Base-by-base conservation (phyloP, 2,329 filamentous ascomycete species). In the Spiromastix sp. region DNA sequence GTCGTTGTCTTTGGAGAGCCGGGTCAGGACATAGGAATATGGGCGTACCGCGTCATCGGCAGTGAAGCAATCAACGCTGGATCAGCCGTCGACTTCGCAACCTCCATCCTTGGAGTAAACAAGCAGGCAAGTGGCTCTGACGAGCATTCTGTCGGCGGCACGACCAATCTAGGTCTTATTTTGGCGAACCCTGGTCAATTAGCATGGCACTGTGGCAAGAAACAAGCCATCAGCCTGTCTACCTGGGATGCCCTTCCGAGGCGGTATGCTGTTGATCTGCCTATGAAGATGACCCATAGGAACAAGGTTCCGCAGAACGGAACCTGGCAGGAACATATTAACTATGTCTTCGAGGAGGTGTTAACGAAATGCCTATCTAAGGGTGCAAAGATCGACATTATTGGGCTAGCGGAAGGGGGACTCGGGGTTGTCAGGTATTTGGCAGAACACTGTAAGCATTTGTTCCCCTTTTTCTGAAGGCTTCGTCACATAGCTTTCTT, bases 151-250 rank as follows among this genome's bases (percentile, higher is more conserved):
- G n/a, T n/a, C 60, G 21, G 7, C 7, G 21, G 66, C 13, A 18
- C 50, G 0, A 45, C 54, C 4, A 2, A 43, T 61, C 2, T 76
- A 70, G 0, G 81, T 3, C 61, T 95, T 37, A 61, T 95, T 18
- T 63, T 94, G 17, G 74, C 85, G 30, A 95, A 94, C 52, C 67
- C 76, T 3, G 85, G 84, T 4, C 78, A 93, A 59, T 63, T 83
- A 12, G 66, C 79, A 48, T 95, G 85, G 78, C 84, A 81, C 55
- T 74, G 81, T 26, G 69, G 72, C 34, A 69, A 69, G 1, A 60
- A 68, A 34, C 69, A 71, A 32, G 67, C 76, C 0, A 64, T 93
- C 41, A 81, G 74, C 1, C 54, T 68, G 1, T 51, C 53, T 0
- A 70, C 68, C 3, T 81, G 79, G 66, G 52, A 64, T 5, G 67